Evolutionary conservation across 2,329 filamentous ascomycete species (phyloP), one percentile per base, ranked within the genome.

Genomic region (Coleophoma eucalyptorum): DNA sequence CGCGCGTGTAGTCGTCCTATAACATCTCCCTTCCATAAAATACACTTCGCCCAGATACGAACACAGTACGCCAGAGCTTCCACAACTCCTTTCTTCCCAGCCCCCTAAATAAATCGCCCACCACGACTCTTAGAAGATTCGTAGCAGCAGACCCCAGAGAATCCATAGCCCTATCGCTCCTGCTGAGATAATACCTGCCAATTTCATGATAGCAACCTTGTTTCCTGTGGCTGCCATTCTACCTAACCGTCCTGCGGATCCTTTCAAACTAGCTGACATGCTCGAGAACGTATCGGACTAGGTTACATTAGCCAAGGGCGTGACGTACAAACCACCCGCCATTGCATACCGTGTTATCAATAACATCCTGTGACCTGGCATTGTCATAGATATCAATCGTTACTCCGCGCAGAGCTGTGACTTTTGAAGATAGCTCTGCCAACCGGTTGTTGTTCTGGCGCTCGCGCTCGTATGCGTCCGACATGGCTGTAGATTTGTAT

Each of bases 361-460:
- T 89, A 56, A 96, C 82, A 58, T 88, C 83, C 63, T 97, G 93
- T 62, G 89, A 83, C 52, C 90, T 84, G 46, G 94, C 94, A 68
- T 94, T 91, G 73, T 97, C 92, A 79, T 97, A 97, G 65, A 99
- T 99, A 74, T 99, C 91, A 58, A 97, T 84, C 40, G 94, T 99
- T 46, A 99, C 90, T 69, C 89, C 89, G 65, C 93, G 90, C 56
- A 99, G 81, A 48, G 91, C 90, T 16, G 89, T 89, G 50, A 97
- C 92, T 74, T 99, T 99, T 58, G 84, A 81, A 15, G 89, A 88
- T 35, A 99, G 87, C 68, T 96, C 91, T 64, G 93, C 86, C 50
- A 99, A 88, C 62, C 93, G 91, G 59, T 89, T 85, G 73, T 97
- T 96, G 76, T 99, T 99, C 72, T 99, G 94, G 67, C 82, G 80